Evolutionary conservation across 2,329 filamentous ascomycete genomes (phyloP), one percentile per base, ranked within the genome.

Genomic region (Grosmannia clavigera): DNA sequence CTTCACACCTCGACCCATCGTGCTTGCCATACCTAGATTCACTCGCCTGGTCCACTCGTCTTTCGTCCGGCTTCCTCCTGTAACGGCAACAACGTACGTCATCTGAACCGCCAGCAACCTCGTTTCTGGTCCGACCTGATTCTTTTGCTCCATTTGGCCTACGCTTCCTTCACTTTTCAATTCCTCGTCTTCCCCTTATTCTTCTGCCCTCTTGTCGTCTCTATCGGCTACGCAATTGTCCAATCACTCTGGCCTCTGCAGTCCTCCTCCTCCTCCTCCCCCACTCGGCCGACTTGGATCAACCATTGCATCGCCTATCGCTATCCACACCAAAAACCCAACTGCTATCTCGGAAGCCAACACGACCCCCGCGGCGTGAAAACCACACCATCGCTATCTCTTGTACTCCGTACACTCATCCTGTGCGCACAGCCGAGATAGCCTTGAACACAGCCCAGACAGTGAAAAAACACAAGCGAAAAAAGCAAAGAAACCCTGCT

Each of bases 331-430:
- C 25, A 27, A 29, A 29, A 52, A 29, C 27, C 11, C 38, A 38
- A 38, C 54, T 56, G 54, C 54, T 56, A 56, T 56, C 54, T 56
- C 54, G 54, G 54, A 56, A 22, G 6, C 52, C 31, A 55, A 38
- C 25, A 19, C 35, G 38, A 56, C 54, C 54, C 54, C 54, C 54
- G 54, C 54, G 54, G 22, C 54, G 35, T 43, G 38, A 12, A n/a
- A 43, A 56, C 35, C 52, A 35, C 52, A 22, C 52, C 50, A 52
- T 52, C 27, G 25, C 50, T 31, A 51, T 52, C 25, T 52, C 12
- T 52, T 12, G 38, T 19, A 14, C 38, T 14, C 22, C 22, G 27
- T 7, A 3, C 50, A 29, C 5, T 31, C 27, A 31, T 31, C 48
- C 48, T 29, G 5, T 9, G 5, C 22, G 22, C 25, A 19, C 58